phyloP scores from a whole-genome alignment of 2,329 filamentous ascomycete genomes.

The Fusarium stilboides region DNA sequence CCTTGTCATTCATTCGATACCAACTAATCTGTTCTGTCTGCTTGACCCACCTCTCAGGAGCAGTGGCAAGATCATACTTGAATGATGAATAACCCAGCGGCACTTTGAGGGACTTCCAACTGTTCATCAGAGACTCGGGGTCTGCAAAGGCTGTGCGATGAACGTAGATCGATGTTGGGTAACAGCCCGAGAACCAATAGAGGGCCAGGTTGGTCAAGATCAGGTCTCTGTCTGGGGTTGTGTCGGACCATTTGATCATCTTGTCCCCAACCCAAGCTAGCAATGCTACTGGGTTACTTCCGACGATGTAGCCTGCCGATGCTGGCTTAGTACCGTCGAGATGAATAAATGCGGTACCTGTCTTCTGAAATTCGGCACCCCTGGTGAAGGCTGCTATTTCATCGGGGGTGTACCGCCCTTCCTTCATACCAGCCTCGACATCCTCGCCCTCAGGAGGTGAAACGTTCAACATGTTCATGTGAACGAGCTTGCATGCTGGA shows the following conservation, averaged over 20 bases:
- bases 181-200: constrained; percentile 26
- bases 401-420: neutral
- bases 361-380: constrained; percentile 14
- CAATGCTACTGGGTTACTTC: constrained; percentile 18
- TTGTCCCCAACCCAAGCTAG: constrained; percentile 28
- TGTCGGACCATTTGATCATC: constrained; percentile 26
- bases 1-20: constrained; percentile 28
- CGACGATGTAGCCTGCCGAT: constrained; percentile 14
- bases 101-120: constrained; percentile 1
- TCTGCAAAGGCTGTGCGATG: neutral
- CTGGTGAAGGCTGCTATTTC: constrained; percentile 6
- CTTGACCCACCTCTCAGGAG: constrained; percentile 25
- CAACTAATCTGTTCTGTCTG: constrained; percentile 24
- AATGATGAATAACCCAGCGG: constrained; percentile 25
- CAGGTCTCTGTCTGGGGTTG: constrained; percentile 6
- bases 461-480: constrained; percentile 26
- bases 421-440: neutral
- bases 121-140: constrained; percentile 6
- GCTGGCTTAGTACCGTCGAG: constrained; percentile 29
- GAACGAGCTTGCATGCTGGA: constrained; percentile 16
- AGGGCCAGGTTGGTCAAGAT: constrained; percentile 26
- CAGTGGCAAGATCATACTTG: constrained; percentile 10
- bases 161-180: constrained; percentile 23
- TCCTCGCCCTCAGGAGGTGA: constrained; percentile 2
- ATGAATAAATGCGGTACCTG: constrained; percentile 25